Evolutionary conservation across 345 rosid species (phyloP).

Genomic region (thale cress (Arabidopsis thaliana)): DNA sequence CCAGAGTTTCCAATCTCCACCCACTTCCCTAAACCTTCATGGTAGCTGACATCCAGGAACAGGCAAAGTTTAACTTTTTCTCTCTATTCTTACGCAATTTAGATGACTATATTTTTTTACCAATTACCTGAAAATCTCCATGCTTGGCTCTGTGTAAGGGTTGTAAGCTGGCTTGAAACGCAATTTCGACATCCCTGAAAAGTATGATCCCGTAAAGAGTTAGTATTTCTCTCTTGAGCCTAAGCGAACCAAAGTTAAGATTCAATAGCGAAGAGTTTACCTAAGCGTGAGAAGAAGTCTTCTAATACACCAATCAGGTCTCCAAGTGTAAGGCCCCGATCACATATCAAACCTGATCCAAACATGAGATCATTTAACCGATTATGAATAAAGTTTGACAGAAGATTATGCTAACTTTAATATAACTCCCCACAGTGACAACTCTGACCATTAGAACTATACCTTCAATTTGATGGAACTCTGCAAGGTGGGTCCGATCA

Average conservation of each 20-base stretch:
- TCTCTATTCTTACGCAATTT: background rate
- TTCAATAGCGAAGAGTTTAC: conserved; percentile 45
- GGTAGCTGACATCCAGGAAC: conserved; percentile 61
- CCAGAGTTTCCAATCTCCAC: conserved; percentile 98
- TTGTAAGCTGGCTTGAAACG: conserved; percentile 95
- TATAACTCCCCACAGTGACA: background rate
- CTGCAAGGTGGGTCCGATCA: conserved; percentile 94
- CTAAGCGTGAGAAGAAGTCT: conserved; percentile 89
- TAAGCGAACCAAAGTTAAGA: background rate
- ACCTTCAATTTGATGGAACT: conserved; percentile 99
- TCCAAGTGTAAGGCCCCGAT: conserved; percentile 90
- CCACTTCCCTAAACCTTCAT: conserved; percentile 82
- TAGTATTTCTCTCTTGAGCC: background rate
- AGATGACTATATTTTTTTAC: background rate
- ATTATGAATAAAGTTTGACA: conserved; percentile 20
- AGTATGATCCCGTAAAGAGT: background rate
- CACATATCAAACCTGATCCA: conserved; percentile 83
- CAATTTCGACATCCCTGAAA: conserved; percentile 83
- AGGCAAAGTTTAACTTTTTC: background rate
- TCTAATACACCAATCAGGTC: conserved; percentile 86
- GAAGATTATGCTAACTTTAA: conserved; percentile 5
- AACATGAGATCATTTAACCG: background rate
- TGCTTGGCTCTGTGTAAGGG: conserved; percentile 97
- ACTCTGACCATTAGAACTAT: conserved; percentile 22
- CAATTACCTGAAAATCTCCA: conserved; percentile 88